phyloP scores from a whole-genome alignment of 768 basidiomycete species.

The Mycena epipterygia region DNA sequence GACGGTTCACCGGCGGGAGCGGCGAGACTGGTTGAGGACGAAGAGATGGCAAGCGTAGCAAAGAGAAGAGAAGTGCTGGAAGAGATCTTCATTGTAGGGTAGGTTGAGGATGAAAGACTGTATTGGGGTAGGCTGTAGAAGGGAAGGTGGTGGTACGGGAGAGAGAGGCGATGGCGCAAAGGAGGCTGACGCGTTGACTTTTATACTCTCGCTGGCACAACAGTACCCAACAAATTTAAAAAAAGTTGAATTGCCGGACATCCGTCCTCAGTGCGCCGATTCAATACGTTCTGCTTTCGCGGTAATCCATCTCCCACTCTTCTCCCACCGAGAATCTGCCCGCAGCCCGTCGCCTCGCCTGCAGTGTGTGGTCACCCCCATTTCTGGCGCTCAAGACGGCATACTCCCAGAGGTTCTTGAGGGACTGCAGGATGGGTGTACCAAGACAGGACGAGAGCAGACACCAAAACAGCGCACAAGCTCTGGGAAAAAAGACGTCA shows the following conservation, averaged over 20 bases:
- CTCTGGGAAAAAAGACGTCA: slow-evolving; percentile 45
- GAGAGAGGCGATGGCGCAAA: slow-evolving; percentile 9
- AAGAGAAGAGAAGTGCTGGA: slow-evolving; percentile 63
- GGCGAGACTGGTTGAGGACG: slow-evolving; percentile 61
- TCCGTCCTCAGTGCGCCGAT: not conserved
- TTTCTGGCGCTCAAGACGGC: slow-evolving; percentile 55
- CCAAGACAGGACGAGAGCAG: slow-evolving; percentile 79
- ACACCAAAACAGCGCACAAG: slow-evolving; percentile 72
- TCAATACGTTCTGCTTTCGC: slow-evolving; percentile 16
- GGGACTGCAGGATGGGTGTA: slow-evolving; percentile 56
- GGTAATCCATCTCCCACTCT: slow-evolving; percentile 71
- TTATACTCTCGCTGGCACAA: not conserved
- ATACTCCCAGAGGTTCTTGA: slow-evolving; percentile 65
- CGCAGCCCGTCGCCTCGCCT: slow-evolving; percentile 45
- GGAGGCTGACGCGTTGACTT: slow-evolving; percentile 29
- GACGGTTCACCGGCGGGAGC: slow-evolving; percentile 54
- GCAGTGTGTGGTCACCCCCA: slow-evolving; percentile 27
- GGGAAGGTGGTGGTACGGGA: slow-evolving; percentile 37
- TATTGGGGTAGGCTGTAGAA: slow-evolving; percentile 29
- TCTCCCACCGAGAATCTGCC: slow-evolving; percentile 60
- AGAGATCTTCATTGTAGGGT: slow-evolving; percentile 58
- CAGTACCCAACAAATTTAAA: not conserved
- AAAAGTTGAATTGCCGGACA: too few relatives aligned
- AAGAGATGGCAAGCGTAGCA: slow-evolving; percentile 63
- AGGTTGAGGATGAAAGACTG: slow-evolving; percentile 32